phyloP scores from a whole-genome alignment of 2,329 filamentous ascomycete species.

The Botrytis paeoniae region DNA sequence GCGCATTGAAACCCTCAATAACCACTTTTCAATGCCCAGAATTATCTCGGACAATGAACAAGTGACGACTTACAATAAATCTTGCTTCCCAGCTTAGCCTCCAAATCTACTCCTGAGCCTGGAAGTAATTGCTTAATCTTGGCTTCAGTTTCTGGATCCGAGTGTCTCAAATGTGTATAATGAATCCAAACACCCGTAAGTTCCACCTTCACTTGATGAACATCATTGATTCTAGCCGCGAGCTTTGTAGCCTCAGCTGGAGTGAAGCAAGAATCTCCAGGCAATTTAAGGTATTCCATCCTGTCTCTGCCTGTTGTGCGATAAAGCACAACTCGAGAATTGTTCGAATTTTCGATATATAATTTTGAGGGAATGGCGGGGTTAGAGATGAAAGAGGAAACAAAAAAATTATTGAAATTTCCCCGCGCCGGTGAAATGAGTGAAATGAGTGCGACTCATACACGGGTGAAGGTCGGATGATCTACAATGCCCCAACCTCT shows the following conservation, averaged over 20 bases:
- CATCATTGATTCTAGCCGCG: slow-evolving; percentile 26
- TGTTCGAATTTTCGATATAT: neutral
- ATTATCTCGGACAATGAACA: neutral
- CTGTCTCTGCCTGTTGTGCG: slow-evolving; percentile 9
- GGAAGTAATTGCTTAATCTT: slow-evolving; percentile 34
- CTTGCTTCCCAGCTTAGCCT: slow-evolving; percentile 19
- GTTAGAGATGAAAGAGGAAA: neutral
- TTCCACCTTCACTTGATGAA: slow-evolving; percentile 26
- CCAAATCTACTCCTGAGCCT: slow-evolving; percentile 22
- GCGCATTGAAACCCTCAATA: neutral
- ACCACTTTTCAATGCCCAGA: neutral
- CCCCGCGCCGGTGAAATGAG: neutral
- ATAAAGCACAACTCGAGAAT: slow-evolving; percentile 5
- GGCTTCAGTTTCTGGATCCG: slow-evolving; percentile 26
- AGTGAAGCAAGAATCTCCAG: slow-evolving; percentile 36
- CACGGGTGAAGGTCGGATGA: neutral
- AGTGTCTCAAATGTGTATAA: slow-evolving; percentile 33
- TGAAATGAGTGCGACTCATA: neutral
- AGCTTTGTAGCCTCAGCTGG: slow-evolving; percentile 34
- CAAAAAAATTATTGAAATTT: slow-evolving; percentile 7
- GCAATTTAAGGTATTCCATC: slow-evolving; percentile 34
- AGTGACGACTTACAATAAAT: slow-evolving; percentile 8
- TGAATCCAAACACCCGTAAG: slow-evolving; percentile 35
- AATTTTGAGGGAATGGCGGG: slow-evolving; percentile 10
- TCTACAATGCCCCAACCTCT: neutral